These are phyloP conservation scores for Cruciata laevipes DNA, from an alignment of 257 asterid species.

Conservation along the genomic window DNA sequence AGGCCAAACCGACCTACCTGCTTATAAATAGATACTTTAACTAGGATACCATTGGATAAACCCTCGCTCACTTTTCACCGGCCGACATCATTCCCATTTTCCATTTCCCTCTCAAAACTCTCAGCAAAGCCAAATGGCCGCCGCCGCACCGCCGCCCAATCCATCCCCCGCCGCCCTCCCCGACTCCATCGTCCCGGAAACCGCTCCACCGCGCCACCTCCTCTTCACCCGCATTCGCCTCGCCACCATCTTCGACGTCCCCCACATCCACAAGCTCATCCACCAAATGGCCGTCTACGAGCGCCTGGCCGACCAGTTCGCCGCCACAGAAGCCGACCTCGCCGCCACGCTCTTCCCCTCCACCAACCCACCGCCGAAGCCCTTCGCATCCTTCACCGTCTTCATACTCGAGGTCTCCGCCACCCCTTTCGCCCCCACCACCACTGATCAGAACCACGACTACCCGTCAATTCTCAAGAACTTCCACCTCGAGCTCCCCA, in stretches of 20 bases:
- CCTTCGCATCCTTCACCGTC: constrained; percentile 40
- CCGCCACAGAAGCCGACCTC: constrained; percentile 39
- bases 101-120: not conserved
- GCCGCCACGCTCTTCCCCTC: constrained; percentile 37
- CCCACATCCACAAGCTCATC: constrained; percentile 39
- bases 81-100: not conserved
- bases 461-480: constrained; percentile 28
- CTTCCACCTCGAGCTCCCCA: constrained; percentile 49
- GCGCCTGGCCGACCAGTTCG: constrained; percentile 29
- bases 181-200: constrained; percentile 11
- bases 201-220: constrained; percentile 11
- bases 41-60: not conserved
- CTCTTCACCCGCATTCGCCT: constrained; percentile 36
- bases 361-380: constrained; percentile 17
- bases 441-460: constrained; percentile 2
- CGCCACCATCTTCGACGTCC: constrained; percentile 32
- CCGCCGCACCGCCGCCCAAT: constrained; percentile 40
- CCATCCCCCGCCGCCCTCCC: constrained; percentile 24
- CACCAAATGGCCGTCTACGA: constrained; percentile 48
- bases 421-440: constrained; percentile 20
- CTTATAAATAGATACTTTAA: not conserved
- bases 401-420: constrained; percentile 42
- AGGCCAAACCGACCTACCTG: not conserved
- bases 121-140: constrained; percentile 17
- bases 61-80: not conserved